Percentiles rank a stretch among this genome's conserved stretches.
phyloP scores from a whole-genome alignment of 2,329 filamentous ascomycete genomes.

The Ilyonectria robusta region DNA sequence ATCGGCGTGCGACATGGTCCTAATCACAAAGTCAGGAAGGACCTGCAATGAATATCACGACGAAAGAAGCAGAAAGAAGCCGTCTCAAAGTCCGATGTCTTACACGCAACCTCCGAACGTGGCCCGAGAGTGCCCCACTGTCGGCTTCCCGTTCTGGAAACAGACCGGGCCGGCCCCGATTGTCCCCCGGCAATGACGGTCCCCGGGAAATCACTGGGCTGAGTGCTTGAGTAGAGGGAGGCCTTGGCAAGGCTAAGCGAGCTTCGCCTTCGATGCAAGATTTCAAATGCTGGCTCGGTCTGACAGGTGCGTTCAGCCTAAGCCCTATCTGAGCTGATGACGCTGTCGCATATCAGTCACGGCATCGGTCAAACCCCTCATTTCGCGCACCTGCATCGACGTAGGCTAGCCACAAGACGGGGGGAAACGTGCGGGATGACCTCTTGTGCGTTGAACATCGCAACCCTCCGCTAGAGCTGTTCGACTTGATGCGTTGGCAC shows the following conservation, averaged over 20 bases:
- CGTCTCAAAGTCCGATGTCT: neutral
- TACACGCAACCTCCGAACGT: neutral
- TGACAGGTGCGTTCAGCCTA: conserved; percentile 8
- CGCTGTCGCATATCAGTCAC: neutral
- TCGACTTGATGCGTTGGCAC: conserved; percentile 17
- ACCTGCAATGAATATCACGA: neutral
- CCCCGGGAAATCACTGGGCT: neutral
- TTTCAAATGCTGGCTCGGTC: neutral
- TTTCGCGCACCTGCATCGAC: neutral
- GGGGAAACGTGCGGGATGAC: neutral
- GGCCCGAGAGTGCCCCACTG: conserved; percentile 6
- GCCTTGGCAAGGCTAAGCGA: neutral
- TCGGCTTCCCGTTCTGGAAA: conserved; percentile 5
- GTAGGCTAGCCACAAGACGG: neutral
- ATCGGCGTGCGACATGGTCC: neutral
- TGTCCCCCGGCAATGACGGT: neutral
- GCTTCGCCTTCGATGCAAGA: neutral
- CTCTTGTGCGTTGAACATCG: conserved; percentile 1
- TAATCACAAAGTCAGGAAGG: neutral
- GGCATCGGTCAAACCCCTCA: conserved; percentile 18
- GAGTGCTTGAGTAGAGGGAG: neutral
- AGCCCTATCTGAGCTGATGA: conserved; percentile 14
- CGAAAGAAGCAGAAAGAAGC: neutral
- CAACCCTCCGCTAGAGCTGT: conserved; percentile 15
- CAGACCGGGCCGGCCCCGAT: conserved; percentile 1